These are phyloP conservation scores for Pisolithus orientalis DNA, from an alignment of 768 basidiomycete species.

Conservation along the genomic window DNA sequence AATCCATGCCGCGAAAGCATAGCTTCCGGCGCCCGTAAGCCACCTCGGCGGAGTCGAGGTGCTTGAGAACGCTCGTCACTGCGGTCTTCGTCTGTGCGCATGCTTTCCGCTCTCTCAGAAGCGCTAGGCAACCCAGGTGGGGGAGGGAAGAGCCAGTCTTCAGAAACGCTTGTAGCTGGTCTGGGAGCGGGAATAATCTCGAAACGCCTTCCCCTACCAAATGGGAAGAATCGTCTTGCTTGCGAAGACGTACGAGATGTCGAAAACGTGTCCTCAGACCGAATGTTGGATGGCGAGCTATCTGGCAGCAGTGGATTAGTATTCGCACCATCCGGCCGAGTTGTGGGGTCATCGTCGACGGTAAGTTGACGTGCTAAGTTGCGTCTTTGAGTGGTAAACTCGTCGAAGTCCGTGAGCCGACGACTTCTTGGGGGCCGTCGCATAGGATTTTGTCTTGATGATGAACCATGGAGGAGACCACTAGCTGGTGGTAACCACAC, in stretches of 20 bases:
- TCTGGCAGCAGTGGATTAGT: not conserved
- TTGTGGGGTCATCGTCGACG: constrained; percentile 21
- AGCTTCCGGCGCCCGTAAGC: constrained; percentile 58
- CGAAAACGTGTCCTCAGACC: not conserved
- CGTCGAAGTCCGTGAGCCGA: constrained; percentile 62
- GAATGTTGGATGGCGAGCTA: constrained; percentile 3
- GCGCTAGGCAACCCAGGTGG: constrained; percentile 15
- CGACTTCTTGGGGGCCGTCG: constrained; percentile 50
- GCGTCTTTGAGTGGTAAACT: constrained; percentile 63
- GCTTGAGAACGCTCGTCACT: constrained; percentile 31
- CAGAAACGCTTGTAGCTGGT: constrained; percentile 21
- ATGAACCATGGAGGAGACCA: constrained; percentile 22
- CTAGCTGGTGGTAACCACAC: constrained; percentile 20
- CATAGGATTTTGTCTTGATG: constrained; percentile 54
- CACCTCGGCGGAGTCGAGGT: constrained; percentile 63
- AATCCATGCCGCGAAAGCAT: constrained; percentile 39
- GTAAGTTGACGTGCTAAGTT: constrained; percentile 34
- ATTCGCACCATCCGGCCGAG: constrained; percentile 6
- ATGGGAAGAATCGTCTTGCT: constrained; percentile 53
- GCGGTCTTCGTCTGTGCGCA: constrained; percentile 21
- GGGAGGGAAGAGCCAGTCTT: constrained; percentile 29
- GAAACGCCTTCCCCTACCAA: constrained; percentile 40
- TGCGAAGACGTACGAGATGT: constrained; percentile 12
- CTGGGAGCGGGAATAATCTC: constrained; percentile 30
- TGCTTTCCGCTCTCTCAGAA: constrained; percentile 12